These are phyloP conservation scores for Russula olivacea DNA, from an alignment of 768 basidiomycete genomes.

Conservation along the genomic window DNA sequence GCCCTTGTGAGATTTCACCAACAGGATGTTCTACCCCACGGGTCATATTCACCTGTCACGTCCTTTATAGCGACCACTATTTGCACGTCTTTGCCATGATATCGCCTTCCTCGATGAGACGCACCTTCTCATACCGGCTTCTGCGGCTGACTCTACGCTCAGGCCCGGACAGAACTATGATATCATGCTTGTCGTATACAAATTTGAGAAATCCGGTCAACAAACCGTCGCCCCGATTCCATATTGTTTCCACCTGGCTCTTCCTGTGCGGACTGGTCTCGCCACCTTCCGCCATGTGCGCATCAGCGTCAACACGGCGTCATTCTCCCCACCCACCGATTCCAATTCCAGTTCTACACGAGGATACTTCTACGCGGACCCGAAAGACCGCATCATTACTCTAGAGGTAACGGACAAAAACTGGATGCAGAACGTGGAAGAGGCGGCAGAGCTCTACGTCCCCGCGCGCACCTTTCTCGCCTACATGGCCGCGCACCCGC, in stretches of 20 bases:
- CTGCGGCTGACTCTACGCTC: slow-evolving; percentile 3
- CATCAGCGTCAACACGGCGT: slow-evolving; percentile 9
- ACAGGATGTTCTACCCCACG: too few species aligned
- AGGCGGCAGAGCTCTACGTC: slow-evolving; percentile 2
- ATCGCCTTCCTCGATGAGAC: slow-evolving; percentile 13
- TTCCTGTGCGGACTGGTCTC: slow-evolving; percentile 11
- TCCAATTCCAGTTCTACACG: not conserved
- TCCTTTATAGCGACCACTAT: slow-evolving; percentile 1
- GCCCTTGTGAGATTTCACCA: not conserved
- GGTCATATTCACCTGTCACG: not conserved
- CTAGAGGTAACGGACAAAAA: slow-evolving; percentile 13
- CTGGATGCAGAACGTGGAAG: slow-evolving; percentile 7
- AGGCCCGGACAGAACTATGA: slow-evolving; percentile 6
- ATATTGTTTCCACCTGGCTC: slow-evolving; percentile 10
- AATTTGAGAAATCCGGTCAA: not conserved
- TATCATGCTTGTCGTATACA: slow-evolving; percentile 7
- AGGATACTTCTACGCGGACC: slow-evolving; percentile 13
- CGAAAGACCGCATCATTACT: slow-evolving; percentile 10
- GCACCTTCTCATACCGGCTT: slow-evolving; percentile 13
- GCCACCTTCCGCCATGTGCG: slow-evolving; percentile 2
- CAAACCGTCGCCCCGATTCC: not conserved
- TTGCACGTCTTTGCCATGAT: slow-evolving; percentile 10
- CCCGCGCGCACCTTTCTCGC: slow-evolving; percentile 14
- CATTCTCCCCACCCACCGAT: slow-evolving; percentile 5
- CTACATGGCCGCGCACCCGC: slow-evolving; percentile 5